Percentiles rank a stretch among this genome's conserved stretches.
Evolutionary conservation across 2,329 filamentous ascomycete genomes (phyloP).

Genomic region (Alternaria longipes): DNA sequence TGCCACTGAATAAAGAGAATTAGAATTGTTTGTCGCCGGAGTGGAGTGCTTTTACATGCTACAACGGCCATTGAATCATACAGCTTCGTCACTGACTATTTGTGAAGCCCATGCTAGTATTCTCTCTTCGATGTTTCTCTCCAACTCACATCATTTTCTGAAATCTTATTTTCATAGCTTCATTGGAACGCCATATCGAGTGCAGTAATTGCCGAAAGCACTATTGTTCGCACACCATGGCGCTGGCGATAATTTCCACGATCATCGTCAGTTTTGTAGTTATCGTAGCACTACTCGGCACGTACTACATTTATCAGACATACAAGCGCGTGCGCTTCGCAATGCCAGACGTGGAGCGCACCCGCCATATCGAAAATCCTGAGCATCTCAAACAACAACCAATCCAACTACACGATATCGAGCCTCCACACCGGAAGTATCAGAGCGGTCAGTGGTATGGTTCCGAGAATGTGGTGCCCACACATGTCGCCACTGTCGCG

Average conservation of each 20-base stretch:
- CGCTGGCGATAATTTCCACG: not conserved
- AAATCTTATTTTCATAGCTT: too few species aligned
- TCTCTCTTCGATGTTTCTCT: too few species aligned
- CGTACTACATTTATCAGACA: not conserved
- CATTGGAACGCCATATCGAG: too few species aligned
- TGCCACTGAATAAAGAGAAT: too few species aligned
- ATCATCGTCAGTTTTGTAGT: slow-evolving; percentile 1
- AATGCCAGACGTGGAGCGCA: not conserved
- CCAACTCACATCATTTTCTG: too few species aligned
- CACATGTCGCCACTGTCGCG: not conserved
- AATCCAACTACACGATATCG: not conserved
- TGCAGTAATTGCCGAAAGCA: too few species aligned
- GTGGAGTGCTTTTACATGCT: too few species aligned
- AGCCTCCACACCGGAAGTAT: not conserved
- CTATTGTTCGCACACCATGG: not conserved
- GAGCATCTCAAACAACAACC: not conserved
- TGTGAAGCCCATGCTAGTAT: too few species aligned
- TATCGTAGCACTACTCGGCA: not conserved
- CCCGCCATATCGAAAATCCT: not conserved
- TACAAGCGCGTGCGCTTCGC: not conserved
- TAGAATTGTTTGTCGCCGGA: too few species aligned
- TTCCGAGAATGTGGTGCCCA: not conserved
- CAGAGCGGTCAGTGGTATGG: slow-evolving; percentile 8
- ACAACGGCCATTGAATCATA: too few species aligned
- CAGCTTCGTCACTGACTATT: too few species aligned